Evolutionary conservation across 2,329 filamentous ascomycete genomes (phyloP), one percentile per base, ranked within the genome.

Genomic region (Aspergillus aculeatinus): DNA sequence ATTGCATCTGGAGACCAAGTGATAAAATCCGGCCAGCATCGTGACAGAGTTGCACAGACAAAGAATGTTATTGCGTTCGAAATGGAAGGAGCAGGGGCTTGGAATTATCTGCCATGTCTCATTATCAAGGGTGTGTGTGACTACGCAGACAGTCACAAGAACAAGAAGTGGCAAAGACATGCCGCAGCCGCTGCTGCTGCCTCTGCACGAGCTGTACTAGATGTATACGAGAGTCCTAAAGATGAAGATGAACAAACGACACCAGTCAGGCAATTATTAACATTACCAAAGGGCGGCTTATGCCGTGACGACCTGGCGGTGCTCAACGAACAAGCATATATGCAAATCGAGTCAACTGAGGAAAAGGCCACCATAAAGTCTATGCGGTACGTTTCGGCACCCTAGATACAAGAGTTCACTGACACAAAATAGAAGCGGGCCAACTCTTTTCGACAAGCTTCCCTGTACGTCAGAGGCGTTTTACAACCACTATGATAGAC

Each of bases 91-190:
- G 74, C 72, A 1, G 75, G 75, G 3, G 65, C 74, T 1, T 77
- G 72, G 72, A 70, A 76, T 25, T 62, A 65, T n/a, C 49, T 72
- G 5, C 69, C 69, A 1, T 72, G 63, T 23, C 62, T 74, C 3
- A 54, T 72, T 33, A 70, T 73, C 55, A 74, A 69, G 60, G 77
- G 77, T 1, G 72, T 77, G 0, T 77, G 73, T 35, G 72, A 80
- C 64, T 80, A 79, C 48, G 70, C 74, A 0, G 77, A 79, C 58
- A 72, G 73, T 23, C 76, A 79, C 60, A 77, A 78, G 58, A 74
- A 67, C 55, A 75, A 76, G 29, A 57, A 14, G 1, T 80, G 76
- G 77, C 76, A 80, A 56, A 25, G 61, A 1, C 80, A 76, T 65
- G 77, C 78, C 0, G 74, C 78, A 0, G 74, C 72, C 0, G 74